Evolutionary conservation across 1,139 yeast species (phyloP).

Genomic region (Pichia sp.): DNA sequence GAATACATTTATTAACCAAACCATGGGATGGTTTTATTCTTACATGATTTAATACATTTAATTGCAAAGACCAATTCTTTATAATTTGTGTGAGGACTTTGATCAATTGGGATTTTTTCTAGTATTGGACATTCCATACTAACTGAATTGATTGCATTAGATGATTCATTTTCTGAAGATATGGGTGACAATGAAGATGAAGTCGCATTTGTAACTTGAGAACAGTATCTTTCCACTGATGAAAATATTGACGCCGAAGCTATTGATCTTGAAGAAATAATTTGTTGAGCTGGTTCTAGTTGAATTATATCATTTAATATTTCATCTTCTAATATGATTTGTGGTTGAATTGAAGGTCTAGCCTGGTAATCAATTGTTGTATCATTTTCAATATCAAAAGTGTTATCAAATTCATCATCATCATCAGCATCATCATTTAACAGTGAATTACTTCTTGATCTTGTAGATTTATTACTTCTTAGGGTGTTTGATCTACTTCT

Average conservation of each 20-base stretch:
- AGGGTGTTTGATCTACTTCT: neutral
- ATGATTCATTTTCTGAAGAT: slow-evolving; percentile 7
- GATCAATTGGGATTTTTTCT: slow-evolving; percentile 2
- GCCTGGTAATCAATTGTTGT: slow-evolving; percentile 7
- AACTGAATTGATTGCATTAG: neutral
- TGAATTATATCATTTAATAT: slow-evolving; percentile 11
- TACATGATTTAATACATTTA: slow-evolving; percentile 24
- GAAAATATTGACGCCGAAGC: slow-evolving; percentile 12
- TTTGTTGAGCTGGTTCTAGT: slow-evolving; percentile 13
- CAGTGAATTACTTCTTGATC: slow-evolving; percentile 12
- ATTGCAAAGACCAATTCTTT: slow-evolving; percentile 25
- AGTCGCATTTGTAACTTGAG: slow-evolving; percentile 7
- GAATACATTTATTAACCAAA: neutral
- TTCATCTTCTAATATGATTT: slow-evolving; percentile 11
- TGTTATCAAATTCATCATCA: slow-evolving; percentile 15
- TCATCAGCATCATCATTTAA: slow-evolving; percentile 13
- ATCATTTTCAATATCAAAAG: slow-evolving; percentile 7
- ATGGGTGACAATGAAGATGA: slow-evolving; percentile 10
- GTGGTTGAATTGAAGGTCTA: slow-evolving; percentile 9
- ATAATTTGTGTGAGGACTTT: slow-evolving; percentile 12
- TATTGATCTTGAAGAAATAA: slow-evolving; percentile 6
- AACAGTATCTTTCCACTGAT: slow-evolving; percentile 9
- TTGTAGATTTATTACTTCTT: neutral
- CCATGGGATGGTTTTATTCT: slow-evolving; percentile 12
- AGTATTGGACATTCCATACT: slow-evolving; percentile 1